Evolutionary conservation across 208 protist species (phyloP), one percentile per base, ranked within the genome.

Genomic region (Histomonas meleagridis): DNA sequence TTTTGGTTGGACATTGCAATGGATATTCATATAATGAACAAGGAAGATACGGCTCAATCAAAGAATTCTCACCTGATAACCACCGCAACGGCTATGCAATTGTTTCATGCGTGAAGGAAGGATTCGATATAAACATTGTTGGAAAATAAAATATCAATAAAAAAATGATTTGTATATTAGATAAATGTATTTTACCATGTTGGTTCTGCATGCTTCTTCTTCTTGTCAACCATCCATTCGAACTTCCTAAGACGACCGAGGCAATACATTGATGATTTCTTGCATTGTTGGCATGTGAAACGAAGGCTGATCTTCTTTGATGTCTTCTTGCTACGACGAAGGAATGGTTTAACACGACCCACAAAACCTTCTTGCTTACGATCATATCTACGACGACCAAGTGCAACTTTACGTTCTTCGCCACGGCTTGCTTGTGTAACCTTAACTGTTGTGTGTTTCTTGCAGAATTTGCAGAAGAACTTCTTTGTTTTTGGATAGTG

Each of bases 151-250:
- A 7, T 65, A 65, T n/a, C n/a, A 32, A 32, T 65, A 65, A n/a
- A 65, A 65, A n/a, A n/a, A n/a, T n/a, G n/a, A n/a, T n/a, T n/a
- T n/a, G n/a, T n/a, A n/a, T n/a, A n/a, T n/a, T n/a, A n/a, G n/a
- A n/a, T n/a, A n/a, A n/a, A n/a, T n/a, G n/a, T n/a, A n/a, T n/a
- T 79, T 79, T 79, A 79, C 70, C 70, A 79, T 35, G 70, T 79
- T 79, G 70, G 70, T 51, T 79, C 70, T 23, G 70, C 70, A 51
- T 79, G 70, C 70, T 79, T 79, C 70, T 79, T 79, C 70, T 79
- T 79, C 40, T 79, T 79, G 3, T 79, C 70, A 43, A 49, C 40
- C 14, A 35, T 79, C 70, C 70, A 79, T 28, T 79, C 70, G 70
- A 79, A 79, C 70, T 79, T 79, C 46, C 70, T 32, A 43, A 79